Evolutionary conservation across 2,329 filamentous ascomycete genomes (phyloP).

Genomic region (Colletotrichum agaves): DNA sequence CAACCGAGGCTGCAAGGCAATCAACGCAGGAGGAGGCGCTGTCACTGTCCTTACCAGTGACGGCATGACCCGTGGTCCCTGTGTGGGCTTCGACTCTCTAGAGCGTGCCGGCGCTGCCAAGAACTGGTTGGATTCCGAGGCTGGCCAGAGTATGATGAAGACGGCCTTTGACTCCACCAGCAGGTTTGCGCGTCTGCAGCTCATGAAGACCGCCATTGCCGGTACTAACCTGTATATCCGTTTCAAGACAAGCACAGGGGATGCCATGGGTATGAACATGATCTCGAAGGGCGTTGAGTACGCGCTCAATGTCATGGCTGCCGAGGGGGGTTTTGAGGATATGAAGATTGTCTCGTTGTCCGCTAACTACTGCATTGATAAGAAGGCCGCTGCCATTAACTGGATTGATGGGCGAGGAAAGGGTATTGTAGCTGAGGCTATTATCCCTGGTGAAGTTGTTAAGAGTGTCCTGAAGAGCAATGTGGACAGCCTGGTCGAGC

Average conservation of each 20-base stretch:
- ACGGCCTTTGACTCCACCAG: slow-evolving; percentile 97
- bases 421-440: slow-evolving; percentile 94
- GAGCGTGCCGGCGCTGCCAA: slow-evolving; percentile 92
- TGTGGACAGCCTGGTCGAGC: slow-evolving; percentile 89
- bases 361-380: slow-evolving; percentile 98
- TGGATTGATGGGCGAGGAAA: slow-evolving; percentile 99
- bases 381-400: slow-evolving; percentile 97
- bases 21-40: slow-evolving; percentile 94
- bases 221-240: slow-evolving; percentile 96
- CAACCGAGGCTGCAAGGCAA: slow-evolving; percentile 94
- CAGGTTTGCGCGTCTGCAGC: slow-evolving; percentile 88
- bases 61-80: slow-evolving; percentile 97
- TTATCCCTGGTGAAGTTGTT: slow-evolving; percentile 91
- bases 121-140: slow-evolving; percentile 93
- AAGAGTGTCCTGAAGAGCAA: slow-evolving; percentile 90
- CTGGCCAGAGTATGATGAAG: slow-evolving; percentile 84
- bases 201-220: slow-evolving; percentile 91
- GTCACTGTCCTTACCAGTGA: slow-evolving; percentile 93
- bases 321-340: slow-evolving; percentile 87
- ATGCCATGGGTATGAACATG: slow-evolving; percentile 99
- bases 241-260: slow-evolving; percentile 98
- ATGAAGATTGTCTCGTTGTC: slow-evolving; percentile 96
- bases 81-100: slow-evolving; percentile 90
- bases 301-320: slow-evolving; percentile 87
- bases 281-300: slow-evolving; percentile 99